phyloP scores from a whole-genome alignment of 1,284 basidiomycete genomes.

The Naganishia liquefaciens region DNA sequence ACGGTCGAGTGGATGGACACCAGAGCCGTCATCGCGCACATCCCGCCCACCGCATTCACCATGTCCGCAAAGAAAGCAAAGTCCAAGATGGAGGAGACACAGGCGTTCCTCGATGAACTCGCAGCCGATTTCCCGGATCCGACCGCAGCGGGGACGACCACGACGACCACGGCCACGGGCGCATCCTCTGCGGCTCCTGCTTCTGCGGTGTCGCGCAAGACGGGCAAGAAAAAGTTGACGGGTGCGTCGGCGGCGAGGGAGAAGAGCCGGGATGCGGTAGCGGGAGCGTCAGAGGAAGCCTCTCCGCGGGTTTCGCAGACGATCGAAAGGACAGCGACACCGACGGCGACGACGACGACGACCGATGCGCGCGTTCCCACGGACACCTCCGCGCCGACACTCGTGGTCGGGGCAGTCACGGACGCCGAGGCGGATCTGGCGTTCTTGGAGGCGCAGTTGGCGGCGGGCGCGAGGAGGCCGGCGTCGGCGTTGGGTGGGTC shows the following conservation, averaged over 20 bases:
- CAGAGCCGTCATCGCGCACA: no score
- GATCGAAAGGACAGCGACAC: conserved; percentile 1
- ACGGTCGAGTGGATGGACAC: no score
- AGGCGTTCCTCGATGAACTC: conserved; percentile 85
- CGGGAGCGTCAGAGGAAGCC: not conserved
- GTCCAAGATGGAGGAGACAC: conserved; percentile 83
- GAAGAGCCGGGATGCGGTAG: not conserved
- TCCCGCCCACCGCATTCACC: not conserved
- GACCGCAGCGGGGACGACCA: conserved; percentile 24
- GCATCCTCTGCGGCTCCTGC: not conserved
- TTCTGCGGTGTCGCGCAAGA: not conserved
- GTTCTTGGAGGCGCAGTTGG: conserved; percentile 85
- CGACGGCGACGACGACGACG: not conserved
- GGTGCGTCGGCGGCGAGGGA: not conserved
- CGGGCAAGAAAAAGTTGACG: conserved; percentile 15
- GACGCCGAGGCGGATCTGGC: conserved; percentile 65
- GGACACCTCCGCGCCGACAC: conserved; percentile 4
- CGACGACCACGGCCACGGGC: conserved; percentile 13
- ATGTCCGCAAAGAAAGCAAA: conserved; percentile 54
- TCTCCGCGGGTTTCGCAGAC: not conserved
- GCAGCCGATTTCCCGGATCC: conserved; percentile 57
- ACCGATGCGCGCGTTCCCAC: not conserved
- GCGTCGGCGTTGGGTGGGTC: conserved; percentile 2
- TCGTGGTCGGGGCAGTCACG: conserved; percentile 33
- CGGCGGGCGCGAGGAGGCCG: conserved; percentile 59